phyloP scores from a whole-genome alignment of 2,329 filamentous ascomycete genomes.

The Fusarium mexicanum region DNA sequence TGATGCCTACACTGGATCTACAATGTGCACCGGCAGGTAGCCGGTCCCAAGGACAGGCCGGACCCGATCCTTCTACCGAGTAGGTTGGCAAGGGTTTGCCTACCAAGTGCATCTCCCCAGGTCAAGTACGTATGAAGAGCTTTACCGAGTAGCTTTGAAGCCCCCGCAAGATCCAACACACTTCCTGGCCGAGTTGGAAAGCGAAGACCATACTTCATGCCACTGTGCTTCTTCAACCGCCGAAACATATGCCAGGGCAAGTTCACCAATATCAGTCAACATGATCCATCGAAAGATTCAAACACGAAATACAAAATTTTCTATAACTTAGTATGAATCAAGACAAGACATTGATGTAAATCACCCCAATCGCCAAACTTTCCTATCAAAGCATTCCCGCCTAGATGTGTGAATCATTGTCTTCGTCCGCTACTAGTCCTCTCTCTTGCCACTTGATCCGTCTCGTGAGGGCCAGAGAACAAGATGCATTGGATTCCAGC shows the following conservation, averaged over 20 bases:
- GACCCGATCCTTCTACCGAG: neutral
- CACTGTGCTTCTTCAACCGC: neutral
- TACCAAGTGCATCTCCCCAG: neutral
- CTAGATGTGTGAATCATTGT: slow-evolving; percentile 51
- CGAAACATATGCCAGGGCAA: neutral
- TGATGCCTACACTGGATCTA: neutral
- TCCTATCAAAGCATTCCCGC: slow-evolving; percentile 57
- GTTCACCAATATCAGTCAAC: neutral
- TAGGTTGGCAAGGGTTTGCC: neutral
- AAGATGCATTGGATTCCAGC: slow-evolving; percentile 43
- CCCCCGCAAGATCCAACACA: too few relatives aligned
- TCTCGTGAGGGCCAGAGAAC: slow-evolving; percentile 33
- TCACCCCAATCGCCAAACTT: slow-evolving; percentile 63
- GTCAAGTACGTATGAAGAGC: neutral
- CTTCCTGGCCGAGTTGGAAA: neutral
- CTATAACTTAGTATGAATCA: slow-evolving; percentile 36
- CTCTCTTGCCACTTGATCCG: slow-evolving; percentile 12
- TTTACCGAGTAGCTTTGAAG: neutral
- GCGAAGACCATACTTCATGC: neutral
- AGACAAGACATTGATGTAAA: slow-evolving; percentile 51
- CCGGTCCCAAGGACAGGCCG: neutral
- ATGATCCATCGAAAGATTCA: neutral
- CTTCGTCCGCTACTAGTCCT: slow-evolving; percentile 36
- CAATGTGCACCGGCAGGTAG: neutral
- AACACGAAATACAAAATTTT: slow-evolving; percentile 20